Evolutionary conservation across 2,329 filamentous ascomycete species (phyloP), one percentile per base, ranked within the genome.

Genomic region (Ophiostoma novo-ulmi): DNA sequence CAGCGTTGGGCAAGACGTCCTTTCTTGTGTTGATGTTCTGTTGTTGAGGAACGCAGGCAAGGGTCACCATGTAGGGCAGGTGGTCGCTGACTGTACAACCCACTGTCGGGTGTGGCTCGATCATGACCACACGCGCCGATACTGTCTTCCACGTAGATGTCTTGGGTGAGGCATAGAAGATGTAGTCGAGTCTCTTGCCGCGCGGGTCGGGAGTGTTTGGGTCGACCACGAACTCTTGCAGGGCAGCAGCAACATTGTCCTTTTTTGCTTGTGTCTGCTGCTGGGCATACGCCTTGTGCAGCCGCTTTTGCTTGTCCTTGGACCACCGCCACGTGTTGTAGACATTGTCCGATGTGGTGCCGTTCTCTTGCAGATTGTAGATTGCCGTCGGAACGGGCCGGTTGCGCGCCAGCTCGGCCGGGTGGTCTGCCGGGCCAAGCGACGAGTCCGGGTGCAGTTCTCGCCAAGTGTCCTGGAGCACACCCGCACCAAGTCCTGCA

Each of bases 241-340:
- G 61, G 6, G 41, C 69, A 35, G 39, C n/a, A n/a, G 35, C 61
- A 22, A 13, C 61, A 17, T 61, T 39, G 17, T 69, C 67, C 8
- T 65, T 61, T 13, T 10, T 36, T 35, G 41, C 55, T 13, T 4
- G 22, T 17, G 58, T 26, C 55, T 38, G 7, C 26, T 58, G 14
- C 1, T 41, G 48, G 0, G 35, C 48, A 64, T 73, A 74, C n/a
- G 13, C 20, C 44, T 48, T 69, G 44, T 70, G 71, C 64, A 74
- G 73, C 8, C 48, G 70, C 64, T 72, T 70, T 69, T 71, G 73
- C 66, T 67, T 69, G 64, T 69, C 69, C 36, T 70, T 65, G 87
- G 86, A 20, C 94, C 94, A 98, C 63, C 94, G 86, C 95, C 95
- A 99, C 3, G 94, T 97, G 79, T 98, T 98, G 76, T 91, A 88